Percentiles rank a stretch among this genome's conserved stretches.
Conservation (phyloP, 2,329 filamentous ascomycete species). For the Fusarium sp. region DNA sequence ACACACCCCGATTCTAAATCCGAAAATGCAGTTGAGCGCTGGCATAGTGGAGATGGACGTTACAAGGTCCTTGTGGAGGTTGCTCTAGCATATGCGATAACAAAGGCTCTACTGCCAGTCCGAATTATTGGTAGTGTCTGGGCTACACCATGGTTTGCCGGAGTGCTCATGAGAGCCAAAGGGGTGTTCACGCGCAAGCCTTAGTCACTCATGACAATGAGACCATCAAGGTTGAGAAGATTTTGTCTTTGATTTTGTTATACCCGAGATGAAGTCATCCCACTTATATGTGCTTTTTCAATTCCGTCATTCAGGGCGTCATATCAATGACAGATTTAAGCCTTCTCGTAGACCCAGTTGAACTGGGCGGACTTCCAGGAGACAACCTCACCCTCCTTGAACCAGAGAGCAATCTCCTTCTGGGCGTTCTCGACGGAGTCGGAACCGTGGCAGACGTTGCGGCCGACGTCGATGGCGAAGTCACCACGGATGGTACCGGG, state of each 20-base stretch:
- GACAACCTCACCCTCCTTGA: slow-evolving; percentile 87
- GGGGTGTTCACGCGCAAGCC: slow-evolving; percentile 47
- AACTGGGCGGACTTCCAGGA: slow-evolving; percentile 85
- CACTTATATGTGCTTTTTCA: slow-evolving; percentile 41
- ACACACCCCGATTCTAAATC: slow-evolving; percentile 28
- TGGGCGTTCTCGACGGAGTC: slow-evolving; percentile 98
- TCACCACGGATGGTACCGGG: slow-evolving; percentile 99
- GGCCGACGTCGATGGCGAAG: slow-evolving; percentile 83
- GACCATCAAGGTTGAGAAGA: slow-evolving; percentile 33
- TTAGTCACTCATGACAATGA: slow-evolving; percentile 32
- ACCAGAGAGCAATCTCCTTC: slow-evolving; percentile 99
- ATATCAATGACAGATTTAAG: slow-evolving; percentile 53
- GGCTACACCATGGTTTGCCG: slow-evolving; percentile 93
- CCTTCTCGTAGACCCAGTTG: slow-evolving; percentile 98
- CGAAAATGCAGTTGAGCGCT: slow-evolving; percentile 51
- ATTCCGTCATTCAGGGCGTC: slow-evolving; percentile 40
- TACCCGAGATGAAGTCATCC: slow-evolving; percentile 42
- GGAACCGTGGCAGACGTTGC: slow-evolving; percentile 99
- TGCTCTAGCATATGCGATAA: slow-evolving; percentile 90
- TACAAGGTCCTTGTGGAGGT: slow-evolving; percentile 74
- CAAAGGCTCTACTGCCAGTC: slow-evolving; percentile 83
- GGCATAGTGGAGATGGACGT: slow-evolving; percentile 56
- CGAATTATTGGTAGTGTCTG: slow-evolving; percentile 83
- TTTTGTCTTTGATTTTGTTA: slow-evolving; percentile 44
- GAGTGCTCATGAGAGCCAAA: slow-evolving; percentile 63